These are phyloP conservation scores for Pestalotiopsis sp. DNA, from an alignment of 2,329 filamentous ascomycete genomes.

Conservation along the genomic window DNA sequence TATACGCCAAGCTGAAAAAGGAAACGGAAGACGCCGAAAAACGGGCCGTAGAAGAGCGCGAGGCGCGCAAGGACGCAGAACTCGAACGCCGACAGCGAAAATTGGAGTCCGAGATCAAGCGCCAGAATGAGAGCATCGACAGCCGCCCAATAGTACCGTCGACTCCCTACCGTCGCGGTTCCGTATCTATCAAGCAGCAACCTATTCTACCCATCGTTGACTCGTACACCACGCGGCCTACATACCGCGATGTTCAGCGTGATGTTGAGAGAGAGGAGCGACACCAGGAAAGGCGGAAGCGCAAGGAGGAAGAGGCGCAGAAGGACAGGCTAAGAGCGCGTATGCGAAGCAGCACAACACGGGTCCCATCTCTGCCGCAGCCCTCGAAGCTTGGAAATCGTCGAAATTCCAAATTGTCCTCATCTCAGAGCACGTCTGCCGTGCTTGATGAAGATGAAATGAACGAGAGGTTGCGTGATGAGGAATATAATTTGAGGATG, in stretches of 20 bases:
- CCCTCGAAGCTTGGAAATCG: too few relatives aligned
- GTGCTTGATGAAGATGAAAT: too few relatives aligned
- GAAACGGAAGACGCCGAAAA: too few relatives aligned
- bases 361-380: too few relatives aligned
- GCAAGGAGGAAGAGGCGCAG: constrained; percentile 6
- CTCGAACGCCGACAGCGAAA: background rate
- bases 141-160: background rate
- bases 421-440: too few relatives aligned
- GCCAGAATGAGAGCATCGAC: background rate
- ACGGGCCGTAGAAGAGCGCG: background rate
- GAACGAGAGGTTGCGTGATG: too few relatives aligned
- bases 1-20: too few relatives aligned
- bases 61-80: background rate
- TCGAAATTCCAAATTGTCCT: too few relatives aligned
- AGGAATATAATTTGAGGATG: too few relatives aligned
- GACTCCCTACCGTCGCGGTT: background rate
- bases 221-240: background rate
- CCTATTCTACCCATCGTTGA: background rate
- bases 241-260: background rate
- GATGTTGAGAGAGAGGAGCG: background rate
- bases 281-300: background rate
- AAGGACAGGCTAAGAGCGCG: background rate
- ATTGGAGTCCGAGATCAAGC: background rate
- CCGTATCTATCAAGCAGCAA: background rate
- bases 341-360: constrained; percentile 1